A percentile compares a stretch with the other conserved stretches of the same genome.
Conservation (phyloP, 495 filamentous ascomycete genomes). For the Lasiosphaeria hispida region DNA sequence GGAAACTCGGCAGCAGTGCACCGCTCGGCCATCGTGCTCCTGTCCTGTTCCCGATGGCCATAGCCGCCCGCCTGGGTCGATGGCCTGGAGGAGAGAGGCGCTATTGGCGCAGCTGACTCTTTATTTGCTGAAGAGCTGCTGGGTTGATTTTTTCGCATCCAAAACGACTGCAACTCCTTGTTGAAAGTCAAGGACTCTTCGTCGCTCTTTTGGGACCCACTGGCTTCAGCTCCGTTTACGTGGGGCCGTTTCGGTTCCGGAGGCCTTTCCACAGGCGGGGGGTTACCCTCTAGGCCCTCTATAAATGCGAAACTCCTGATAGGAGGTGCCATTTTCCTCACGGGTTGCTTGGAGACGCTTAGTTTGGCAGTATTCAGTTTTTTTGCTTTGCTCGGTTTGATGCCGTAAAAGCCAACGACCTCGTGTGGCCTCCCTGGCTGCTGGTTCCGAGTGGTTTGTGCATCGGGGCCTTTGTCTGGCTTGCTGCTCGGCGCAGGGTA, state of each 20-base stretch:
- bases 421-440: background rate
- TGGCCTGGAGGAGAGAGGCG: background rate
- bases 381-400: too few species aligned
- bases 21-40: too few species aligned
- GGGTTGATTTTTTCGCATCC: background rate
- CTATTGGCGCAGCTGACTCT: background rate
- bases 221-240: too few species aligned
- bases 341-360: background rate
- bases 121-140: background rate
- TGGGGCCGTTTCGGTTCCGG: too few species aligned
- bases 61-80: background rate
- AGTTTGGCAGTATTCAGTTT: background rate
- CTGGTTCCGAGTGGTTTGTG: background rate
- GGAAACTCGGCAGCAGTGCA: too few species aligned
- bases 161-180: slow-evolving; percentile 1
- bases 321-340: slow-evolving; percentile 11
- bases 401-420: too few species aligned
- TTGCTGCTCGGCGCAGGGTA: background rate
- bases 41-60: too few species aligned
- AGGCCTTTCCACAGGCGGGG: too few species aligned
- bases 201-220: background rate
- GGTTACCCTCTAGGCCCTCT: too few species aligned
- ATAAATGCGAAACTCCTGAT: background rate
- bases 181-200: background rate
- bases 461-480: background rate